Base-by-base conservation (phyloP, 176 grass and related monocot species). In the Carex pumila region DNA sequence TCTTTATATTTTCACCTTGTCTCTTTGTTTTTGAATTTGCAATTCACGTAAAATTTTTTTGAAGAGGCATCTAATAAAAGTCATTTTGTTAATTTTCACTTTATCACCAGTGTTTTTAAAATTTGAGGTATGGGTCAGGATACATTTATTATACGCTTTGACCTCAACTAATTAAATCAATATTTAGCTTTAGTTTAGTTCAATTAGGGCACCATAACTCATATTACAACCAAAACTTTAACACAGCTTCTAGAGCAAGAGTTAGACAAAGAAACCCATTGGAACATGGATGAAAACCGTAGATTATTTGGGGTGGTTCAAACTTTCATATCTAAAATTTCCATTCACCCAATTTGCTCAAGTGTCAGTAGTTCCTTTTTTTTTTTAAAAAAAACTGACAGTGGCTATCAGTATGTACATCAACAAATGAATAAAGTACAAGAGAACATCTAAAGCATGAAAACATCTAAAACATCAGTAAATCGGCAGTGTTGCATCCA, bases 221-320 rank as follows among this genome's bases (percentile, higher is more conserved):
- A 39, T 0, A 5, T 56, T 30, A 76, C 60, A 30, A 82, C 63
- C 39, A 66, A 29, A 82, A 53, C 19, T 17, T 29, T 19, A 39
- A 49, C 60, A 29, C 30, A 11, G 43, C 4, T 43, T 81, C 18
- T 6, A 64, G 15, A 43, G 1, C 31, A 81, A 29, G 5, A 63
- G 5, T 0, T 29, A 12, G 0, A 53, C 39, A 3, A 65, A 81
- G 13, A 61, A 41, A 82, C 92, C 89, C 95, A 34, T 98, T 55
- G 92, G 88, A 55, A 85, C 64, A 14, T 92, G 92, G 13, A 90
- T 85, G 6, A 67, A 92, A 85, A 98, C 95, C 82, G 92, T 89
- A 83, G 84, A 39, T 29, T 88, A 92, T 88, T 94, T 98, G 80
- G 78, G 95, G 31, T 1, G 2, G 32, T 34, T 34, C 37, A 39